Base-by-base conservation (phyloP, 2,329 filamentous ascomycete genomes). In the Beauveria rudraprayagi region DNA sequence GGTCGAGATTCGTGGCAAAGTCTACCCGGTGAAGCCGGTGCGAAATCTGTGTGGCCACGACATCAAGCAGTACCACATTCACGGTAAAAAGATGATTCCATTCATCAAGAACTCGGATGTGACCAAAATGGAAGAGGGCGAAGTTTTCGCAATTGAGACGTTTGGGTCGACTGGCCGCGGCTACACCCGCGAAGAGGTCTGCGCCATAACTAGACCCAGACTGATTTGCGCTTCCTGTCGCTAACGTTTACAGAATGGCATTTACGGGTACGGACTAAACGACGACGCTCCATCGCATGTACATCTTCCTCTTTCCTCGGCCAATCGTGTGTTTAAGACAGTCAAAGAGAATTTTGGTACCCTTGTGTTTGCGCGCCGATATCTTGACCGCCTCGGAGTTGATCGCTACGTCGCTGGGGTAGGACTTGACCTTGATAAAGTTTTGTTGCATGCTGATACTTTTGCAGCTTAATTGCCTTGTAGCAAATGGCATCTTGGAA, bases 91-190 rank as follows among this genome's bases (percentile, higher is more conserved):
- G 80, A 91, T 88, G 67, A 90, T 96, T 52, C 92, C 92, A 0
- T 95, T 96, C 68, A 89, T 95, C 66, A 95, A 93, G 78, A 86
- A 86, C 62, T 81, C 80, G 55, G 89, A 94, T 67, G 84, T 87
- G 70, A 94, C 90, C 44, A 95, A 95, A 80, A 96, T 96, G 92
- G 92, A 96, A 75, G 92, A 96, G 74, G 91, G 91, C 41, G 92
- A 96, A 68, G 84, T 91, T 19, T 96, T 93, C 73, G 92, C 92
- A 63, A 95, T 96, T 66, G 92, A 96, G 76, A 96, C 92, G 0
- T 96, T 96, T 71, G 92, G 92, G 41, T 92, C 86, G 70, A 96
- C 92, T 14, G 92, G 92, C 62, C 90, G 89, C 68, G 92, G 91
- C 64, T 87, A 88, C 69, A 85, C 93, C 48, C 79, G 83, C 65